A percentile compares a stretch with the other conserved stretches of the same genome.
Conservation (phyloP, 1,284 basidiomycete species). For the Puccinia novopanici region DNA sequence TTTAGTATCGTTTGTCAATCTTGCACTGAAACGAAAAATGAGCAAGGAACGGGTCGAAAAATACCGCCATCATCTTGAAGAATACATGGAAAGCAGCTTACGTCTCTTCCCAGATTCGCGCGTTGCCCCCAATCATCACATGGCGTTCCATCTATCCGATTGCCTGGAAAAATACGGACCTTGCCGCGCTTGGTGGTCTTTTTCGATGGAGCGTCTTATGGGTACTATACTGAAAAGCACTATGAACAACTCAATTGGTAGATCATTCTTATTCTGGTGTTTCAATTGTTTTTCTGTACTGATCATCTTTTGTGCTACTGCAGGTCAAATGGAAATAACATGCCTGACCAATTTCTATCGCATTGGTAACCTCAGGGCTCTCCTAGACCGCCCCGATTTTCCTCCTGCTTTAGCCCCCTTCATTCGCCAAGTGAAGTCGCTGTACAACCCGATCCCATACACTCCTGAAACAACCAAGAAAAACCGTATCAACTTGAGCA, state of each 20-base stretch:
- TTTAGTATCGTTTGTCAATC: constrained; percentile 2
- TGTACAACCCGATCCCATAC: not conserved
- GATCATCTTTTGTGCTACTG: not conserved
- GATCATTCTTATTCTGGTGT: not conserved
- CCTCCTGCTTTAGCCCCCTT: not conserved
- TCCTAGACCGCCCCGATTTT: not conserved
- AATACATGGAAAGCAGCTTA: not conserved
- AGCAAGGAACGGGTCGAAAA: not conserved
- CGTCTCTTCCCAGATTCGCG: not conserved
- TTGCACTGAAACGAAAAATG: constrained; percentile 5
- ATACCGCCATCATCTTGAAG: not conserved
- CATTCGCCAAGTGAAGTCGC: not conserved
- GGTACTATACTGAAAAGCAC: not conserved
- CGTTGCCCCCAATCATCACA: constrained; percentile 22
- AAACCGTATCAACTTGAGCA: too few relatives aligned
- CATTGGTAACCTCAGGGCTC: constrained; percentile 1
- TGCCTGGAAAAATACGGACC: constrained; percentile 2
- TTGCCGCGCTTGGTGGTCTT: too few relatives aligned
- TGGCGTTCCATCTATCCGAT: not conserved
- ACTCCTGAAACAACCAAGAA: not conserved
- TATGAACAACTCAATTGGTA: constrained; percentile 14
- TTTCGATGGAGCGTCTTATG: constrained; percentile 12
- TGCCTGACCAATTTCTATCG: too few relatives aligned
- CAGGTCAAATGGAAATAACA: constrained; percentile 13
- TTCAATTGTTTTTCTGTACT: not conserved